Base-by-base conservation (phyloP, 192 early-diverging fungal genomes). In the Dissophora ornata region DNA sequence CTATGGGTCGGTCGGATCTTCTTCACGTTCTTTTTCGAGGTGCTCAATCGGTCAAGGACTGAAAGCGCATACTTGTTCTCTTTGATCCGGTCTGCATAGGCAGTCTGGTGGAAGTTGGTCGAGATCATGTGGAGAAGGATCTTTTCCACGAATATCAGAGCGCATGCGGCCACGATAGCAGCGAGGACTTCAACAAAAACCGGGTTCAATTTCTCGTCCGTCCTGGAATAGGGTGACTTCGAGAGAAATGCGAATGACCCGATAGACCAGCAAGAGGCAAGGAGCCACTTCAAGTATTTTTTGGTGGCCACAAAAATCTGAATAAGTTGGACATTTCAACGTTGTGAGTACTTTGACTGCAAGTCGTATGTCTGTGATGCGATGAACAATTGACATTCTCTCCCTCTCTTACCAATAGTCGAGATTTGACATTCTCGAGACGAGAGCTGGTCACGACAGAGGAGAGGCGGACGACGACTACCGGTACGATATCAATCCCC, bases 21-120 rank as follows among this genome's bases (percentile, higher is more conserved):
- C 48, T 64, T 74, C 22, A 52, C 44, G 47, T 61, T 73, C 32
- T 73, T 71, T 81, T 86, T 54, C 77, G 67, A 48, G 63, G 80
- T 67, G 80, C 84, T 62, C 78, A 84, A 80, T 49, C 83, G 82
- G 42, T 75, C 71, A 18, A 90, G 73, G 9, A 90, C 87, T 60
- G 85, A 80, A 50, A 87, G 78, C 42, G 82, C 83, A 29, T 88
- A 87, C 47, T 84, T 81, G 69, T 84, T 83, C 57, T 86, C 80
- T 25, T 40, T 62, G 46, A 90, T 69, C 38, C 89, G 87, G 55
- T 90, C 89, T 47, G 86, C 87, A 69, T 89, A 90, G 0, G 87
- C 87, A 0, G 83, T 86, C 48, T 80, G 80, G 62, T 89, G 87
- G 77, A 90, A 90, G 26, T 83, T 80, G 18, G 86, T 86, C 24